These are phyloP conservation scores for Cladosporium sp. DNA, from an alignment of 2,329 filamentous ascomycete genomes.

Conservation along the genomic window DNA sequence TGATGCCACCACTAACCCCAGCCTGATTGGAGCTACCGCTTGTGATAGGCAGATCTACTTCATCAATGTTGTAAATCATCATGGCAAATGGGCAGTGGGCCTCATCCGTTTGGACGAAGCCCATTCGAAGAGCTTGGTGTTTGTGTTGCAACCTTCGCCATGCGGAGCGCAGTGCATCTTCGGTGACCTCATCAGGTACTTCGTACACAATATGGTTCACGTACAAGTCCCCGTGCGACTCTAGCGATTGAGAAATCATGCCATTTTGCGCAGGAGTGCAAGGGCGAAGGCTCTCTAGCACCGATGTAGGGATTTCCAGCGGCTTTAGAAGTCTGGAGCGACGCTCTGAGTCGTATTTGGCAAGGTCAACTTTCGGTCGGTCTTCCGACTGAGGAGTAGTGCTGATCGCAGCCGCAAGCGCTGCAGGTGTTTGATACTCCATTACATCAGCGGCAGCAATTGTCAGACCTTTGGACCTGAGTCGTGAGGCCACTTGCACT, in stretches of 20 bases:
- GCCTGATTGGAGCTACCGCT: neutral
- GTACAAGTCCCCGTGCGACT: slow-evolving; percentile 65
- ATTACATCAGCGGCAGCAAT: slow-evolving; percentile 72
- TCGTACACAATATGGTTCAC: slow-evolving; percentile 66
- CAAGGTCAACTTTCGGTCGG: slow-evolving; percentile 43
- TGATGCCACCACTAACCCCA: slow-evolving; percentile 25
- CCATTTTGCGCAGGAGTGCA: slow-evolving; percentile 77
- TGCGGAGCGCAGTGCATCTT: slow-evolving; percentile 47
- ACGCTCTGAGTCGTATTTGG: slow-evolving; percentile 47
- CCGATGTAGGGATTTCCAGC: slow-evolving; percentile 15
- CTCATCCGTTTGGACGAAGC: slow-evolving; percentile 63
- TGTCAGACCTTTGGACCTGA: slow-evolving; percentile 57
- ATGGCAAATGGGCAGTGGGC: slow-evolving; percentile 65
- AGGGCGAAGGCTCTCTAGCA: slow-evolving; percentile 59
- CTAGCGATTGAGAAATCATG: slow-evolving; percentile 71
- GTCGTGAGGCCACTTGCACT: slow-evolving; percentile 65
- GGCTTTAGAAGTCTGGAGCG: slow-evolving; percentile 29
- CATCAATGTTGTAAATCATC: slow-evolving; percentile 54
- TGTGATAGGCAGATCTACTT: neutral
- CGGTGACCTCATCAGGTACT: slow-evolving; percentile 40
- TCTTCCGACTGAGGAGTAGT: neutral
- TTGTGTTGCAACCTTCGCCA: slow-evolving; percentile 54
- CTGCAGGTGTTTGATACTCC: slow-evolving; percentile 39
- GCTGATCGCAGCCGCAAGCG: slow-evolving; percentile 17
- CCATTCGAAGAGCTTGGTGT: slow-evolving; percentile 72